Conservation (phyloP, 2,329 filamentous ascomycete species). For the Phialophora expanda region DNA sequence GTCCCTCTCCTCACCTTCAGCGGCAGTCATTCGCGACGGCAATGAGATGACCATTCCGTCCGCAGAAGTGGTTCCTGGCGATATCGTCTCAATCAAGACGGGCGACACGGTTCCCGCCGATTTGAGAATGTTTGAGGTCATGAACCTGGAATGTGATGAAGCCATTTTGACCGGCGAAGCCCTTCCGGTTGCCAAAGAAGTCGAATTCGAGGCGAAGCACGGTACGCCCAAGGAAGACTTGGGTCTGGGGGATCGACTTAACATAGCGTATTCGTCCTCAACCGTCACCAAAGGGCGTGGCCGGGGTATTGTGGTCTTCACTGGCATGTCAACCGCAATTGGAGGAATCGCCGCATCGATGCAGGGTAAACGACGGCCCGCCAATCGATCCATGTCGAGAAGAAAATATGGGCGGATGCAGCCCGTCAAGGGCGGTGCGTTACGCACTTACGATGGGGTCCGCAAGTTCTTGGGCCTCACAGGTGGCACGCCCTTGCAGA, state of each 20-base stretch:
- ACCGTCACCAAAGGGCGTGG: conserved; percentile 66
- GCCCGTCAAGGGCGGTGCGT: conserved; percentile 57
- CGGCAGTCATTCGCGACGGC: conserved; percentile 62
- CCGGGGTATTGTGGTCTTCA: conserved; percentile 63
- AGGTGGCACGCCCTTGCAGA: conserved; percentile 81
- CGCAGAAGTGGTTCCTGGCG: conserved; percentile 65
- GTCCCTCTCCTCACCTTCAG: conserved; percentile 61
- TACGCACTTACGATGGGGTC: conserved; percentile 55
- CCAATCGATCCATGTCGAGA: conserved; percentile 51
- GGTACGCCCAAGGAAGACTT: conserved; percentile 43
- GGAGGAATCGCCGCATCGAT: conserved; percentile 64
- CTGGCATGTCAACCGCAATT: conserved; percentile 66
- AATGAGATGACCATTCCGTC: conserved; percentile 58
- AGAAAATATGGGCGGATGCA: conserved; percentile 53
- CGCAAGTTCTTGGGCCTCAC: conserved; percentile 64
- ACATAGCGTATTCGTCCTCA: conserved; percentile 66
- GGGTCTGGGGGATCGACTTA: conserved; percentile 63
- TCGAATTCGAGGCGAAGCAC: conserved; percentile 43
- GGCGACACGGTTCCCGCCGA: conserved; percentile 67
- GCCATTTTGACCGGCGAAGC: conserved; percentile 67
- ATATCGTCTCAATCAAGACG: conserved; percentile 58
- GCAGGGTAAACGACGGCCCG: conserved; percentile 56
- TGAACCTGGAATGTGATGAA: conserved; percentile 77
- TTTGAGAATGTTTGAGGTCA: conserved; percentile 59
- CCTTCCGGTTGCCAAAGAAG: conserved; percentile 62